These are phyloP conservation scores for Suhomyces sp. DNA, from an alignment of 805 yeast genomes.

Conservation along the genomic window DNA sequence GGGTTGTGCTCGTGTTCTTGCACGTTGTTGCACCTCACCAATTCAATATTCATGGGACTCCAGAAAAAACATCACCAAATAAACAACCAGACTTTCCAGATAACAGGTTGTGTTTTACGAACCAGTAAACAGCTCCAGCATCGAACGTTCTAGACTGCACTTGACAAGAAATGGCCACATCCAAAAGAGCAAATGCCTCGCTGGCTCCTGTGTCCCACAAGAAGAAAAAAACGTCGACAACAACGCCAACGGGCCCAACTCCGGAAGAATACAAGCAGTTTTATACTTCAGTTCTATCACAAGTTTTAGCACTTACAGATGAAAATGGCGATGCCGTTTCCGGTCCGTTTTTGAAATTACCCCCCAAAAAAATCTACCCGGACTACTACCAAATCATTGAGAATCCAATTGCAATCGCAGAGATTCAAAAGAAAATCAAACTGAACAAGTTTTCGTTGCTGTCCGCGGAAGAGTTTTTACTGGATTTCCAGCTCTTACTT, in stretches of 20 bases:
- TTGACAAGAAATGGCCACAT: too few species aligned
- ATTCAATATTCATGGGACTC: too few species aligned
- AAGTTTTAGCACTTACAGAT: slow-evolving; percentile 31
- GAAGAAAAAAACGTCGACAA: background rate
- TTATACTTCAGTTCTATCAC: slow-evolving; percentile 30
- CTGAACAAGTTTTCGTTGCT: slow-evolving; percentile 39
- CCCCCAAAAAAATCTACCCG: slow-evolving; percentile 39
- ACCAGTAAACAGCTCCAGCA: too few species aligned
- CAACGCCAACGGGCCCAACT: slow-evolving; percentile 3
- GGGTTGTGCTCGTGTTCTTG: too few species aligned
- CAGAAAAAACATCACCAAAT: too few species aligned
- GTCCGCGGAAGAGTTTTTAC: slow-evolving; percentile 41
- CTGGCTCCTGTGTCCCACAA: slow-evolving; percentile 4
- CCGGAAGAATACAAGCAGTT: slow-evolving; percentile 28
- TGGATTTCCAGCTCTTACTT: slow-evolving; percentile 34
- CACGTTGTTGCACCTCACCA: too few species aligned
- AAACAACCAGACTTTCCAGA: too few species aligned
- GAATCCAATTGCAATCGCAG: slow-evolving; percentile 35
- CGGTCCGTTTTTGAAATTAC: slow-evolving; percentile 33
- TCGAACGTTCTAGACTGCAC: too few species aligned
- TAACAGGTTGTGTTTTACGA: too few species aligned
- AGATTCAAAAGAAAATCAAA: slow-evolving; percentile 35
- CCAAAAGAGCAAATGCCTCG: slow-evolving; percentile 3
- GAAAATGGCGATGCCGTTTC: slow-evolving; percentile 25
- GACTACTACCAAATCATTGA: slow-evolving; percentile 38